Evolutionary conservation across 2,329 filamentous ascomycete species (phyloP), one percentile per base, ranked within the genome.

Genomic region (Ascocoryne sarcoides): DNA sequence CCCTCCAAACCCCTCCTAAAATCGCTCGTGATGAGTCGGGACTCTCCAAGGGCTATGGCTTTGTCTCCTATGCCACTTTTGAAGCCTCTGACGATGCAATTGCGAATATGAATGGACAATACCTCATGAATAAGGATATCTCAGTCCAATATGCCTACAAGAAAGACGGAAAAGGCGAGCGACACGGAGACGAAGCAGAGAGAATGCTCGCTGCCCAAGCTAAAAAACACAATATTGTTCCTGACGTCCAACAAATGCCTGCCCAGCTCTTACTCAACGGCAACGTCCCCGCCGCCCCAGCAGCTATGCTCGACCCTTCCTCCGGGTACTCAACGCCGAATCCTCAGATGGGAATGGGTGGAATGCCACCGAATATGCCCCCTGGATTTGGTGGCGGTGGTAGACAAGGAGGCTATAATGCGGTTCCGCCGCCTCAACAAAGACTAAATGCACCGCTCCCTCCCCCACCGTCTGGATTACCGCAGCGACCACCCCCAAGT

Each of bases 111-210:
- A 84, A 95, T 61, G 87, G 87, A 37, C 89, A 96, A 66, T 96
- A 92, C 64, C 77, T 98, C 45, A 89, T 94, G 71, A 95, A 92
- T 70, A 95, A 95, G 67, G 85, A 95, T 63, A 83, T 96, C 54
- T 85, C 84, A 2, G 92, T 98, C 32, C 90, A 96, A 64, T 98
- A 96, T 63, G 92, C 92, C 29, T 96, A 95, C 75, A 98, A 98
- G 73, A 96, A 96, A 66, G 92, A 98, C 58, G 92, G 92, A 52
- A 95, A 95, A 67, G 90, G 90, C 54, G 90, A 96, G 66, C 74
- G 92, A 43, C 92, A 98, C 60, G 92, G 92, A 55, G 92, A 98
- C 61, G 76, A 88, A 54, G 92, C 92, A 20, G 92, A 98, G 66
- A 75, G 92, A 57, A 84, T 87, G 68, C 76, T 98, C 34, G 92